Conservation (phyloP, 1,284 basidiomycete genomes). For the Pseudozyma flocculosa region DNA sequence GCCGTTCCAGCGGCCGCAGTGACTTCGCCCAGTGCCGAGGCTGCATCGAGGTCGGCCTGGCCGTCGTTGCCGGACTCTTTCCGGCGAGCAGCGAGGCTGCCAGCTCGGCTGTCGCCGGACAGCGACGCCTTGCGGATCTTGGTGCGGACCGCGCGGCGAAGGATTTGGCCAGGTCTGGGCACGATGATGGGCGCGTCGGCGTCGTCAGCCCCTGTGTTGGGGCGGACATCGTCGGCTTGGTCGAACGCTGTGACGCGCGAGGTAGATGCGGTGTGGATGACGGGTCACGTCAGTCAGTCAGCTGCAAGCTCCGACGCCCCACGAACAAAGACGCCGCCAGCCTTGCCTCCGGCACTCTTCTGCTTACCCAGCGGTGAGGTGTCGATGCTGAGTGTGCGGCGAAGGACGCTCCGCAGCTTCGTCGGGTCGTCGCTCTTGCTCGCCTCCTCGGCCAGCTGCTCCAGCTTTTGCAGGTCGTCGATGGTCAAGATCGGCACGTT, state of each 20-base stretch:
- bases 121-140: conserved; percentile 88
- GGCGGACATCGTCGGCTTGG: conserved; percentile 18
- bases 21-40: too few species aligned
- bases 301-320: too few species aligned
- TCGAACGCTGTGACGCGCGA: conserved; percentile 7
- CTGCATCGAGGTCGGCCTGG: conserved; percentile 11
- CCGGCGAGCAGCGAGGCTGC: conserved; percentile 24
- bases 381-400: conserved; percentile 81
- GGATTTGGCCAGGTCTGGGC: conserved; percentile 80
- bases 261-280: neutral
- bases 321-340: too few species aligned
- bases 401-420: conserved; percentile 75
- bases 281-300: conserved; percentile 1
- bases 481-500: conserved; percentile 72
- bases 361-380: conserved; percentile 11
- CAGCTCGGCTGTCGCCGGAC: conserved; percentile 68
- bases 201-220: conserved; percentile 63
- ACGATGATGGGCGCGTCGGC: conserved; percentile 86
- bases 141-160: conserved; percentile 87
- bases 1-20: neutral
- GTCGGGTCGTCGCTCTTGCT: conserved; percentile 75
- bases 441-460: conserved; percentile 81
- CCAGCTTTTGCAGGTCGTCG: conserved; percentile 85
- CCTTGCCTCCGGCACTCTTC: too few species aligned
- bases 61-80: conserved; percentile 13